A percentile compares a stretch with the other conserved stretches of the same genome.
These are phyloP conservation scores for Pseudozyma hubeiensis DNA, from an alignment of 1,284 basidiomycete genomes.

Conservation along the genomic window DNA sequence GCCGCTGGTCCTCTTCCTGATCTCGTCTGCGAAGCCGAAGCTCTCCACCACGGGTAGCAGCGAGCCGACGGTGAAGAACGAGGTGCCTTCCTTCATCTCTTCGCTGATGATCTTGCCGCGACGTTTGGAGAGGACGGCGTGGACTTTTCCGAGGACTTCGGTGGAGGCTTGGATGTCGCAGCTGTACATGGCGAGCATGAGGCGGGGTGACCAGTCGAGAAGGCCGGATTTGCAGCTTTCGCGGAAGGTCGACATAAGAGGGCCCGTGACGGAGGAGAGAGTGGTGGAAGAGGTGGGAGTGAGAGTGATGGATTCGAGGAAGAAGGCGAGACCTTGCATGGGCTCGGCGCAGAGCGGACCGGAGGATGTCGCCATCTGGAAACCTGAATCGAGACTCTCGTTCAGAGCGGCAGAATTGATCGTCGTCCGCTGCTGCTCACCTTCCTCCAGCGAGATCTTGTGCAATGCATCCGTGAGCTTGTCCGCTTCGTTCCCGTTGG, in stretches of 20 bases:
- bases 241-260: slow-evolving; percentile 86
- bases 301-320: slow-evolving; percentile 78
- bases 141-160: slow-evolving; percentile 97
- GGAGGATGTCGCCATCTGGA: slow-evolving; percentile 92
- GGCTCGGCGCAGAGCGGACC: slow-evolving; percentile 96
- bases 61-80: slow-evolving; percentile 91
- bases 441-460: slow-evolving; percentile 22
- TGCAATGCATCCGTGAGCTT: slow-evolving; percentile 33
- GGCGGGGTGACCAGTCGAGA: slow-evolving; percentile 95
- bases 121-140: slow-evolving; percentile 90
- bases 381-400: slow-evolving; percentile 83
- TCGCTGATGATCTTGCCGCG: slow-evolving; percentile 92
- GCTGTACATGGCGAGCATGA: slow-evolving; percentile 98
- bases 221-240: slow-evolving; percentile 89
- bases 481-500: slow-evolving; percentile 6
- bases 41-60: slow-evolving; percentile 95
- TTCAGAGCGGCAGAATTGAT: slow-evolving; percentile 43
- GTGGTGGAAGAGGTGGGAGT: slow-evolving; percentile 70
- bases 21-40: slow-evolving; percentile 98
- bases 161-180: slow-evolving; percentile 99
- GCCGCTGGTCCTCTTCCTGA: slow-evolving; percentile 93
- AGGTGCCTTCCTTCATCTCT: slow-evolving; percentile 98
- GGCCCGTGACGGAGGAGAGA: slow-evolving; percentile 82
- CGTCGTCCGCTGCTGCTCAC: not conserved
- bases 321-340: slow-evolving; percentile 90